Conservation (phyloP, 192 early-diverging fungal species). For the Entomortierella chlamydospora region DNA sequence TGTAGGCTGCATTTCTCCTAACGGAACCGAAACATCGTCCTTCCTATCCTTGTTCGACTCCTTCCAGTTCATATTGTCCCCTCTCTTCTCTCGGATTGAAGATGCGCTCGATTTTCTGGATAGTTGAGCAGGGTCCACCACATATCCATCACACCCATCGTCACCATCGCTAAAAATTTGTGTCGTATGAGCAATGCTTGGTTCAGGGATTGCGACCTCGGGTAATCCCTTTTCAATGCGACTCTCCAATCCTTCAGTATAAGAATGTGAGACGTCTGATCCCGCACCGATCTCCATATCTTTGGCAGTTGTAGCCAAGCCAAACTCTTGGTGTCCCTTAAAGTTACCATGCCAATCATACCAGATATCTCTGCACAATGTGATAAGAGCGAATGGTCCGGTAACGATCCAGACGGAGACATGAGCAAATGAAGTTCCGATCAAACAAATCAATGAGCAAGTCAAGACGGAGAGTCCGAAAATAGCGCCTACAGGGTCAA, state of each 20-base stretch:
- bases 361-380: conserved; percentile 67
- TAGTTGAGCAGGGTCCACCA: not conserved
- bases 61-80: not conserved
- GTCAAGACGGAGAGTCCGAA: conserved; percentile 69
- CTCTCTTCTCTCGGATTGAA: not conserved
- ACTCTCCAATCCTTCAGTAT: not conserved
- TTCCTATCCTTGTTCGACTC: not conserved
- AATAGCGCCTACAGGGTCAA: conserved; percentile 69
- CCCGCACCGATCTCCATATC: not conserved
- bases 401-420: conserved; percentile 84
- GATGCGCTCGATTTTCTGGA: not conserved
- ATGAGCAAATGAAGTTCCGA: conserved; percentile 74
- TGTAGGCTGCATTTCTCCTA: not conserved
- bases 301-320: not conserved
- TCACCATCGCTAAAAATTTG: not conserved
- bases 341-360: conserved; percentile 59
- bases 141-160: not conserved
- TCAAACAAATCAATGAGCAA: conserved; percentile 71
- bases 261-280: not conserved
- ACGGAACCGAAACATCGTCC: not conserved
- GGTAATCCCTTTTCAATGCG: conserved; percentile 30
- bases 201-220: conserved; percentile 19
- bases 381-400: conserved; percentile 77
- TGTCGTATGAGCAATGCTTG: conserved; percentile 17
- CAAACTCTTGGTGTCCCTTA: conserved; percentile 9